Evolutionary conservation across 306 rosid genomes (phyloP), one percentile per base, ranked within the genome.

Genomic region (Lotus japonicus): DNA sequence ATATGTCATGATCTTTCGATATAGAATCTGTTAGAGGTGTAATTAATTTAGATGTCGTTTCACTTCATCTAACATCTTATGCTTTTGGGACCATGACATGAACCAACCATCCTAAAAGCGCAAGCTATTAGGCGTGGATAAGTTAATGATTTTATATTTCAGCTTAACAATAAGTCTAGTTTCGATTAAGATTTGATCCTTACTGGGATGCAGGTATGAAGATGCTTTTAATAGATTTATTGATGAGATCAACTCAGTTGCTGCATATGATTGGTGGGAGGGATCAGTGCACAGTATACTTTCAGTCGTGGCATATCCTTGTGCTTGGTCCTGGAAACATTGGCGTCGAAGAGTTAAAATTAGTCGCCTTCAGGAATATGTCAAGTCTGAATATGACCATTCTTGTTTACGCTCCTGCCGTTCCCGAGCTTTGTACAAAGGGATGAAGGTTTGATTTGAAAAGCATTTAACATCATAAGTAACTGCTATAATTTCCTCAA

Each of bases 201-300:
- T 15, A 73, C 38, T 73, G 80, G 67, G 67, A 52, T 75, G 80
- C 88, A 92, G 98, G 76, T 92, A 92, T 31, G 98, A 92, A 81
- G 98, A 89, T 83, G 92, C 95, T 58, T 92, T 89, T 82, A 92
- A 92, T 81, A 89, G 98, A 80, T 92, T 92, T 69, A 92, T 92
- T 38, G 98, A 92, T 79, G 98, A 86, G 78, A 77, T 92, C 71
- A 92, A 92, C 73, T 92, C 95, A 13, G 98, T 92, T 23, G 84
- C 97, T 70, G 98, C 98, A 45, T 92, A 89, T 83, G 94, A 92
- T 80, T 92, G 98, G 98, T 92, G 98, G 98, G 98, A 92, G 75
- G 98, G 98, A 70, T 92, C 98, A 28, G 96, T 92, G 51, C 91
- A 92, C 72, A 89, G 92, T 74, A 92, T 92, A 80, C 98, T 92